Evolutionary conservation across 495 filamentous ascomycete species (phyloP), one percentile per base, ranked within the genome.

Genomic region (Cryomyces minteri): DNA sequence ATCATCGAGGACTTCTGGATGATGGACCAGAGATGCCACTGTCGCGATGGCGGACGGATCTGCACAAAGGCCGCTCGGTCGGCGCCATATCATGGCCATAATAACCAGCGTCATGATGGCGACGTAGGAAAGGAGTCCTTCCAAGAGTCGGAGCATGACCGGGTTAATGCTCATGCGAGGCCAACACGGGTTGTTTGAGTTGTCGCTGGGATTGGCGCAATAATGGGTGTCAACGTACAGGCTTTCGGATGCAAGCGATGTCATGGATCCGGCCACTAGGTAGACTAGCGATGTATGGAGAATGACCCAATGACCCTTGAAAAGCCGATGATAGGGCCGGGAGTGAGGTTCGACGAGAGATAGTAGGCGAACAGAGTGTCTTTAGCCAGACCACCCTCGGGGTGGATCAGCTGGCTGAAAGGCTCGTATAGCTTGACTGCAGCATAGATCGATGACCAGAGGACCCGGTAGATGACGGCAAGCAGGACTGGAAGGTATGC

Each of bases 321-420:
- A 31, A 44, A 31, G 9, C 42, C 42, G 6, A 6, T 30, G 31
- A 44, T 14, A 10, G 12, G 30, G 3, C 4, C 42, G 6, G 28
- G 18, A 2, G 18, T 25, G 2, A 47, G 39, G 36, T 36, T 47
- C 9, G 49, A 47, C n/a, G 45, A 43, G 9, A 48, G 49, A 33
- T 51, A 51, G 44, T 48, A 51, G 11, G 45, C 18, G 39, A 43
- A 47, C 10, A 51, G 31, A 4, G 44, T 46, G n/a, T 46, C 38
- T 14, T 48, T 46, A 14, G 44, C 49, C n/a, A 41, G 32, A 4
- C 45, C 49, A 14, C 49, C 49, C 10, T 41, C 31, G 7, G 40
- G 11, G 9, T 44, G 41, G 30, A 31, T 37, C n/a, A 51, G 30
- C 29, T 48, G 45, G 10, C 36, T 14, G 36, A 51, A 51, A 1